Percentiles rank a stretch among this genome's conserved stretches.
Conservation (phyloP, 441 rosid genomes). For the Gossypium laxum region DNA sequence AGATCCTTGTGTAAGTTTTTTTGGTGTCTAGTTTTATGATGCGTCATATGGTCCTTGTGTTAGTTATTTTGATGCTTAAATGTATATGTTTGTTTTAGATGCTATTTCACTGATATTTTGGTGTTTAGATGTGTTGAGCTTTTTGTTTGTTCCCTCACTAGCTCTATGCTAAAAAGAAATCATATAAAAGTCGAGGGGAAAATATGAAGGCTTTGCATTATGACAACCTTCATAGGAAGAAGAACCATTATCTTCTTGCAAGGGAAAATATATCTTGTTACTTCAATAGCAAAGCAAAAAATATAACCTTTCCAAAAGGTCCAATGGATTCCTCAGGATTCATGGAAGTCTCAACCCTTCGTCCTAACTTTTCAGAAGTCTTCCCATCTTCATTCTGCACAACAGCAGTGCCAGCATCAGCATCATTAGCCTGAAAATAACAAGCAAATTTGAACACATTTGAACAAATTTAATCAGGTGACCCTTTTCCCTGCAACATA, state of each 20-base stretch:
- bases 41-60: too few relatives aligned
- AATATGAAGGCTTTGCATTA: neutral
- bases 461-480: too few relatives aligned
- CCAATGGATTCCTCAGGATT: slow-evolving; percentile 35
- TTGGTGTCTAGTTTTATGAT: too few relatives aligned
- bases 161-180: neutral
- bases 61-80: too few relatives aligned
- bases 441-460: neutral
- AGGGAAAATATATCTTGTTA: neutral
- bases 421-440: slow-evolving; percentile 22
- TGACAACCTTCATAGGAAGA: neutral
- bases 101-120: too few relatives aligned
- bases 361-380: slow-evolving; percentile 18
- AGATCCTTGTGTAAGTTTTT: too few relatives aligned
- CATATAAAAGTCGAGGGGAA: neutral
- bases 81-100: too few relatives aligned
- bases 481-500: neutral
- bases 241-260: neutral
- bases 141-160: too few relatives aligned
- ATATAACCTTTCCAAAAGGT: slow-evolving; percentile 45
- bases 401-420: slow-evolving; percentile 7
- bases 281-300: neutral
- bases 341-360: slow-evolving; percentile 24
- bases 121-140: too few relatives aligned
- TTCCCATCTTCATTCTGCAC: slow-evolving; percentile 24